These are phyloP conservation scores for Pleurotus djamor DNA, from an alignment of 768 basidiomycete species.

Conservation along the genomic window DNA sequence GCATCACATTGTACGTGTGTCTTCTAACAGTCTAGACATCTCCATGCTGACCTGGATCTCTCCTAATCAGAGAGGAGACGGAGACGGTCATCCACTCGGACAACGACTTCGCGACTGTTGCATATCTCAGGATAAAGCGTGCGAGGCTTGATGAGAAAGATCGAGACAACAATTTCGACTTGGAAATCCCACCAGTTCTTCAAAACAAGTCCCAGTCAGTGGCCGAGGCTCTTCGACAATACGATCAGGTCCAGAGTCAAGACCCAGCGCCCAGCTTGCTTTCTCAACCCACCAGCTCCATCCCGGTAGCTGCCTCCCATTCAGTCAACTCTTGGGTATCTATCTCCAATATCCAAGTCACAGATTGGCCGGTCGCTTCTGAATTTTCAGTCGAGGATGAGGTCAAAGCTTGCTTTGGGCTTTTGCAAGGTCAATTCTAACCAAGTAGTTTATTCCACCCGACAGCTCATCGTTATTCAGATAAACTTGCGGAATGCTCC, in stretches of 20 bases:
- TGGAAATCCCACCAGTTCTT: slow-evolving; percentile 50
- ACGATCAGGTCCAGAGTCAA: background rate
- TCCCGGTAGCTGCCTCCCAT: slow-evolving; percentile 12
- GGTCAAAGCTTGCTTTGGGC: slow-evolving; percentile 63
- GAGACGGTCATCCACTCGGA: slow-evolving; percentile 79
- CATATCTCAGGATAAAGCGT: slow-evolving; percentile 78
- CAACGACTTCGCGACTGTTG: slow-evolving; percentile 86
- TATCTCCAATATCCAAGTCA: slow-evolving; percentile 53
- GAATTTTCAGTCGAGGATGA: slow-evolving; percentile 64
- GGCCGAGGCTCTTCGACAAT: slow-evolving; percentile 12
- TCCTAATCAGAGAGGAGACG: slow-evolving; percentile 46
- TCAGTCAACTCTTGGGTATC: slow-evolving; percentile 64
- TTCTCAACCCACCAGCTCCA: background rate
- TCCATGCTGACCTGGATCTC: background rate
- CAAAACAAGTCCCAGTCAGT: slow-evolving; percentile 37
- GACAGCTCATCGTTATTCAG: slow-evolving; percentile 30
- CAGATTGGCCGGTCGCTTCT: slow-evolving; percentile 3
- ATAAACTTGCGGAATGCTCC: slow-evolving; percentile 42
- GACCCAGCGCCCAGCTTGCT: slow-evolving; percentile 1
- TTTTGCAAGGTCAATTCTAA: slow-evolving; percentile 49
- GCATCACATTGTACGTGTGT: slow-evolving; percentile 56
- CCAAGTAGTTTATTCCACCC: background rate
- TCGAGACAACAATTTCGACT: slow-evolving; percentile 2
- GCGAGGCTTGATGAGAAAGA: slow-evolving; percentile 63
- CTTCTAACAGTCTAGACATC: slow-evolving; percentile 17